Evolutionary conservation across 495 filamentous ascomycete species (phyloP).

Genomic region (Xylaria palmicola): DNA sequence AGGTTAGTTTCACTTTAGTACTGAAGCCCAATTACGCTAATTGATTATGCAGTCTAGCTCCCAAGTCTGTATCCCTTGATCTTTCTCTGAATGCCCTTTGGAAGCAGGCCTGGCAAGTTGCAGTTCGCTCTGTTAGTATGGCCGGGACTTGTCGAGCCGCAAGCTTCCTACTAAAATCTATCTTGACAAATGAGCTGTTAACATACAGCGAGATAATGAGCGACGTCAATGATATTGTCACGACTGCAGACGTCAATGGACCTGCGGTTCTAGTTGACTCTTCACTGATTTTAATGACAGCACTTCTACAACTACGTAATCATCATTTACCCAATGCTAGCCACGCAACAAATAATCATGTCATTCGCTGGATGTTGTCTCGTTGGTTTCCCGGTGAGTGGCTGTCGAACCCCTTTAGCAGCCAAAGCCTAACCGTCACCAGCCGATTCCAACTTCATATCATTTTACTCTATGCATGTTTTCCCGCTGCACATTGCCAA

Average conservation of each 20-base stretch:
- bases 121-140: conserved; percentile 67
- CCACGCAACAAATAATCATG: conserved; percentile 62
- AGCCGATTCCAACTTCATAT: conserved; percentile 42
- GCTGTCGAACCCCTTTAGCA: neutral
- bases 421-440: conserved; percentile 5
- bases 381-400: conserved; percentile 73
- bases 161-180: conserved; percentile 68
- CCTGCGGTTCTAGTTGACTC: conserved; percentile 79
- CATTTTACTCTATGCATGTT: conserved; percentile 40
- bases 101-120: conserved; percentile 74
- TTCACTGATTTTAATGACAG: conserved; percentile 70
- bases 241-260: conserved; percentile 74
- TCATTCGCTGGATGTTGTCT: conserved; percentile 76
- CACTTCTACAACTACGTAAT: conserved; percentile 57
- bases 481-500: conserved; percentile 42
- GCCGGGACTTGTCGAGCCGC: conserved; percentile 73
- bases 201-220: conserved; percentile 61
- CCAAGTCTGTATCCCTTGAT: conserved; percentile 23
- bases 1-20: conserved; percentile 42
- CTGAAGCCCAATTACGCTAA: conserved; percentile 15
- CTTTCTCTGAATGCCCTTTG: conserved; percentile 46
- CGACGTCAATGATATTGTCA: conserved; percentile 65
- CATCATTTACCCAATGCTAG: conserved; percentile 63
- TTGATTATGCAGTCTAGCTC: conserved; percentile 21
- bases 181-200: conserved; percentile 63